Evolutionary conservation across 768 basidiomycete species (phyloP).

Genomic region (Holtermanniella nyarrowii): DNA sequence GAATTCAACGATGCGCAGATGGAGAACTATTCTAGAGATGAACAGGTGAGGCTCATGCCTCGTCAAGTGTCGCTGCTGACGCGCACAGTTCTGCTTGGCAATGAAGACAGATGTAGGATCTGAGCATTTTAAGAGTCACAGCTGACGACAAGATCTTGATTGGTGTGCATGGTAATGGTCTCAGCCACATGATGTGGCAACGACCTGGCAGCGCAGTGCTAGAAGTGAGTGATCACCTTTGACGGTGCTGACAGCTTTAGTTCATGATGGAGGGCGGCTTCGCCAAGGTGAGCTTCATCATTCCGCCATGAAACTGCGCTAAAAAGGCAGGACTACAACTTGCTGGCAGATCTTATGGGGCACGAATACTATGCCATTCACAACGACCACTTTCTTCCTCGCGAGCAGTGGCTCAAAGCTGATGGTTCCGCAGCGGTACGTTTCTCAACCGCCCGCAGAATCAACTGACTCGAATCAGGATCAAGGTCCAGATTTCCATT

Average conservation of each 20-base stretch:
- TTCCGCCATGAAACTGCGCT: background rate
- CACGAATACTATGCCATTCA: conserved; percentile 17
- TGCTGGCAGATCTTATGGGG: conserved; percentile 11
- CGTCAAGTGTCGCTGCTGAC: background rate
- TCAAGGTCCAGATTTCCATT: conserved; percentile 12
- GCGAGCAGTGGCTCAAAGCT: conserved; percentile 4
- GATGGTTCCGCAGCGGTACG: background rate
- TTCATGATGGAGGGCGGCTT: conserved; percentile 25
- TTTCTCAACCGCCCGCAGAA: conserved; percentile 6
- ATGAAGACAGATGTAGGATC: conserved; percentile 4
- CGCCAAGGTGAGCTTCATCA: conserved; percentile 16
- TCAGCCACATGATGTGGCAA: conserved; percentile 20
- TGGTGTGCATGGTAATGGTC: conserved; percentile 22
- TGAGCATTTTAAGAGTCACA: background rate
- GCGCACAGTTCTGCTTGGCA: conserved; percentile 8
- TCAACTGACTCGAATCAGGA: conserved; percentile 7
- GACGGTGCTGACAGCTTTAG: background rate
- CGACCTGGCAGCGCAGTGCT: conserved; percentile 18
- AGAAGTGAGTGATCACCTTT: conserved; percentile 16
- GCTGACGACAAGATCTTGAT: conserved; percentile 20
- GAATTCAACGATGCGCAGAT: conserved; percentile 12
- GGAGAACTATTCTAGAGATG: conserved; percentile 8
- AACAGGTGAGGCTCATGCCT: conserved; percentile 1
- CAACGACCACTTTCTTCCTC: conserved; percentile 11
- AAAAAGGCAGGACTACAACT: conserved; percentile 9